Percentiles rank a stretch among this genome's conserved stretches.
Conservation (phyloP, 2,329 filamentous ascomycete species). For the Samsoniella hepiali region DNA sequence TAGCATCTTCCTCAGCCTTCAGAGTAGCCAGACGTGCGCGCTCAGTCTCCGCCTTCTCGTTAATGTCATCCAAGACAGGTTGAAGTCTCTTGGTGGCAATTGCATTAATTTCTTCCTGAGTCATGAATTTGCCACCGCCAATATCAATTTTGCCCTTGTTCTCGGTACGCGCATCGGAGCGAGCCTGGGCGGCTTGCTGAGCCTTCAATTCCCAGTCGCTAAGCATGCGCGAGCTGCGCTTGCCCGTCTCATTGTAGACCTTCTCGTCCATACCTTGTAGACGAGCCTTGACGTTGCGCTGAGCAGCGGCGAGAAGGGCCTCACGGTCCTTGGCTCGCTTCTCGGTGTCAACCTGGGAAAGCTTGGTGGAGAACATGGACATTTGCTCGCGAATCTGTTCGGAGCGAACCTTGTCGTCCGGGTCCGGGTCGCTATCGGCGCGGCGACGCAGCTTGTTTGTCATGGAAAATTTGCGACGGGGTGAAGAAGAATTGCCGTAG, state of each 20-base stretch:
- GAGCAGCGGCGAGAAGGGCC: slow-evolving; percentile 71
- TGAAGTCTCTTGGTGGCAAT: slow-evolving; percentile 76
- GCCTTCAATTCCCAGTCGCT: slow-evolving; percentile 80
- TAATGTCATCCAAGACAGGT: slow-evolving; percentile 81
- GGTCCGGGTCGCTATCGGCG: slow-evolving; percentile 58
- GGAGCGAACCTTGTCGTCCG: slow-evolving; percentile 65
- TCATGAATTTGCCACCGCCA: slow-evolving; percentile 77
- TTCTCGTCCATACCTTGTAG: slow-evolving; percentile 80
- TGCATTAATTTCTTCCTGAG: slow-evolving; percentile 71
- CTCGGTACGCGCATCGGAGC: slow-evolving; percentile 57
- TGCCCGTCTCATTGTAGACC: slow-evolving; percentile 73
- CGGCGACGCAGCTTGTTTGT: slow-evolving; percentile 58
- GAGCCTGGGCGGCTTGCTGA: slow-evolving; percentile 63
- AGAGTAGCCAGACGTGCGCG: slow-evolving; percentile 65
- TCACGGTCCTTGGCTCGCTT: slow-evolving; percentile 75
- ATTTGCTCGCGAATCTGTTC: slow-evolving; percentile 74
- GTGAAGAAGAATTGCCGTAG: slow-evolving; percentile 57
- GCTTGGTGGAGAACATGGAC: slow-evolving; percentile 67
- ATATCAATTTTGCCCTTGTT: slow-evolving; percentile 61
- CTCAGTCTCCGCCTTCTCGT: slow-evolving; percentile 70
- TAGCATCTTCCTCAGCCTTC: slow-evolving; percentile 56
- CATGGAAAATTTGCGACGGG: slow-evolving; percentile 45
- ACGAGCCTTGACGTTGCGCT: slow-evolving; percentile 77
- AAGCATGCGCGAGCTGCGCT: slow-evolving; percentile 63
- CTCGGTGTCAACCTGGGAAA: slow-evolving; percentile 66